These are phyloP conservation scores for Penicillium paradoxum DNA, from an alignment of 495 filamentous ascomycete genomes.

Conservation along the genomic window DNA sequence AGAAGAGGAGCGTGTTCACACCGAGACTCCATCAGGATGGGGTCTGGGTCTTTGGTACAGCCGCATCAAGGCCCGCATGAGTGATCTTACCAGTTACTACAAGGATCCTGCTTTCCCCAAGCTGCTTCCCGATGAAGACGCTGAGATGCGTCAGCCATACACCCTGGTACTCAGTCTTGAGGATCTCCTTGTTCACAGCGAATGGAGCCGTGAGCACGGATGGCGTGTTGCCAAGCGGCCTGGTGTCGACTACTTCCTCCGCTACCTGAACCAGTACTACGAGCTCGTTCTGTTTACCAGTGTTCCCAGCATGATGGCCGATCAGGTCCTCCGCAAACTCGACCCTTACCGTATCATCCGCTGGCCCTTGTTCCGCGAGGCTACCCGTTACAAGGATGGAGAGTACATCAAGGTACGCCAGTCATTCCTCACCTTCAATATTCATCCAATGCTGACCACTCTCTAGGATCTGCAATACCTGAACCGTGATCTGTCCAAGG, in stretches of 20 bases:
- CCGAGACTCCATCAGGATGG: constrained; percentile 69
- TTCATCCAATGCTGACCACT: background rate
- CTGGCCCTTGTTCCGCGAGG: constrained; percentile 92
- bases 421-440: background rate
- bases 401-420: constrained; percentile 86
- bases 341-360: constrained; percentile 96
- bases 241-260: constrained; percentile 93
- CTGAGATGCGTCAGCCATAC: constrained; percentile 77
- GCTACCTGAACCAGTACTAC: constrained; percentile 95
- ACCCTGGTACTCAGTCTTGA: constrained; percentile 90
- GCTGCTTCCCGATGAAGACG: constrained; percentile 83
- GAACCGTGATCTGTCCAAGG: constrained; percentile 90
- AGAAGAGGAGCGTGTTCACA: constrained; percentile 58
- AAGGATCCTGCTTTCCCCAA: constrained; percentile 94
- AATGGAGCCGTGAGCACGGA: constrained; percentile 89
- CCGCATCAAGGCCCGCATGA: constrained; percentile 66
- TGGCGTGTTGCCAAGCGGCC: constrained; percentile 96
- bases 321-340: constrained; percentile 84
- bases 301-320: constrained; percentile 72
- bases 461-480: constrained; percentile 85
- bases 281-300: constrained; percentile 94
- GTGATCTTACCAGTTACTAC: constrained; percentile 79
- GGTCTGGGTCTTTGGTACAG: constrained; percentile 69
- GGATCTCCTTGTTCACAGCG: constrained; percentile 87
- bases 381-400: constrained; percentile 89